A percentile compares a stretch with the other conserved stretches of the same genome.
These are phyloP conservation scores for Chlamydomonas schloesseri DNA, from an alignment of 139 green algal species.

Conservation along the genomic window DNA sequence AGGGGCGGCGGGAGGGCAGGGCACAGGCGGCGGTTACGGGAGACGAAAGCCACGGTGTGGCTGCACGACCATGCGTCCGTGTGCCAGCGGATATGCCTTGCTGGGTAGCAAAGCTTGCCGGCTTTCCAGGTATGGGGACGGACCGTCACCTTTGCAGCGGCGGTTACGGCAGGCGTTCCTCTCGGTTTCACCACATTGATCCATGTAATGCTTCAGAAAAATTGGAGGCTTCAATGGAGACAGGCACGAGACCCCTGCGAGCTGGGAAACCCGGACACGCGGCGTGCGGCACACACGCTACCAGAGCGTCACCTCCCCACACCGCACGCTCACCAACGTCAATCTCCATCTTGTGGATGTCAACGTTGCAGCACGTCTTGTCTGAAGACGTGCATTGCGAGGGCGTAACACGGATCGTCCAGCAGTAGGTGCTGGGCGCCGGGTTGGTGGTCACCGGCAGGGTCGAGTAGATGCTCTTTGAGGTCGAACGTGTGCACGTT, in stretches of 20 bases:
- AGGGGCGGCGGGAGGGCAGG: neutral
- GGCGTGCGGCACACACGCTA: neutral
- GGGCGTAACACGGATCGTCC: neutral
- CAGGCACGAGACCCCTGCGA: too few relatives aligned
- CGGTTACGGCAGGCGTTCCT: too few relatives aligned
- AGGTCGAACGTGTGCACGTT: neutral
- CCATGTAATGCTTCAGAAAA: too few relatives aligned
- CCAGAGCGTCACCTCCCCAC: neutral
- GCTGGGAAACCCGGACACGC: neutral
- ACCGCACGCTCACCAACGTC: slow-evolving; percentile 4
- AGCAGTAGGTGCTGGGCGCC: slow-evolving; percentile 10
- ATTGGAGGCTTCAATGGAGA: too few relatives aligned
- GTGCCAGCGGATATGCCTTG: too few relatives aligned
- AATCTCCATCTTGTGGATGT: slow-evolving; percentile 23
- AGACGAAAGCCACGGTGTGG: neutral
- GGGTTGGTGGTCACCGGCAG: neutral
- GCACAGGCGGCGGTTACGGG: neutral
- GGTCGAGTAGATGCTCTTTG: neutral
- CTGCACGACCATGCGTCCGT: neutral
- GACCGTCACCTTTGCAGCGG: too few relatives aligned
- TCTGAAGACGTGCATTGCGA: neutral
- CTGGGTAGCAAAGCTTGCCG: too few relatives aligned
- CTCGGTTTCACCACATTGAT: too few relatives aligned
- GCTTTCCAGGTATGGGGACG: too few relatives aligned
- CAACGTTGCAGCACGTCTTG: neutral